Base-by-base conservation (phyloP, 495 filamentous ascomycete species). In the Aspergillus leporis region DNA sequence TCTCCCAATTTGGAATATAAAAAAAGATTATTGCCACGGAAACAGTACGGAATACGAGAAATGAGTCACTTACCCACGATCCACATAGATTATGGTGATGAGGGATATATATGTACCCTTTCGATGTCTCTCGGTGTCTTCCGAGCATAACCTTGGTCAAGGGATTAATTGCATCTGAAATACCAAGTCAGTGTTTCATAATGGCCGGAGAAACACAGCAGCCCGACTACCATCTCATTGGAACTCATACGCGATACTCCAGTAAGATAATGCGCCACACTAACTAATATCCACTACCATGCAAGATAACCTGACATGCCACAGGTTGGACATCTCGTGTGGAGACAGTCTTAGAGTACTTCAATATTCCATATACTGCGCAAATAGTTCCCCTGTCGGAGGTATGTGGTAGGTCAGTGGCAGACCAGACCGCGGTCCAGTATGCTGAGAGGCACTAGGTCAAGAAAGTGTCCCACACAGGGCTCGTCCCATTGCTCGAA, bases 281-380 rank as follows among this genome's bases (percentile, higher is more conserved):
- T 47, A 21, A n/a, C 47, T 28, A 30, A 25, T 13, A 6, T 8
- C n/a, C 36, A 30, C 34, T 34, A n/a, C 5, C 19, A 25, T 16
- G 36, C 41, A 13, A 2, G 7, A 38, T 28, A 23, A 25, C 63
- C 55, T 62, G 49, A 22, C 32, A 31, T 40, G 16, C 23, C 18
- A 18, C 30, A 76, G 73, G 73, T 55, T 76, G 71, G 73, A 74
- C 71, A 8, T 61, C 68, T 0, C 70, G 73, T 18, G 66, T 74
- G 2, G 73, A 70, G 45, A 64, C 65, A 10, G 63, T 76, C n/a
- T 57, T 76, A 22, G 70, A 73, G 55, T 72, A 74, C 56, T 76
- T 73, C 62, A 34, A 69, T 16, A 73, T 76, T 25, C 67, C 70
- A 1, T 62, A 74, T 51, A 72, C 59, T 0, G 31, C 31, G 8